These are phyloP conservation scores for Fusarium staphyleae DNA, from an alignment of 2,329 filamentous ascomycete genomes.

Conservation along the genomic window DNA sequence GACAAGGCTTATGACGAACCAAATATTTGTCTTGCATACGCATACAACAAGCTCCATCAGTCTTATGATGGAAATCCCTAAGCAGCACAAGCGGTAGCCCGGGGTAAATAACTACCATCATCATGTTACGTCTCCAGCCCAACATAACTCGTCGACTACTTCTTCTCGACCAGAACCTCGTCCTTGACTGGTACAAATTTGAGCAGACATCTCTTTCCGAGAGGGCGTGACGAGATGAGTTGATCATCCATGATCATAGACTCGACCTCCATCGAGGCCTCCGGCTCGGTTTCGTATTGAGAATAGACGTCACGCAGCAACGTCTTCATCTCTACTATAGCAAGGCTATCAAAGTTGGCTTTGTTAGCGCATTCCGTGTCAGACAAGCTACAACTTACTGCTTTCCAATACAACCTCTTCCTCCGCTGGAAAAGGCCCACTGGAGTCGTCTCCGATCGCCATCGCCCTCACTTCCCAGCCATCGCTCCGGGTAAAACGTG, in stretches of 20 bases:
- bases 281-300: constrained; percentile 61
- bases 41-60: too few species aligned
- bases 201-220: constrained; percentile 65
- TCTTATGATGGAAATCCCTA: too few species aligned
- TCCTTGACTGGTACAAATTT: constrained; percentile 51
- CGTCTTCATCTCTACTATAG: constrained; percentile 72
- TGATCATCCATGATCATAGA: constrained; percentile 72
- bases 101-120: not conserved
- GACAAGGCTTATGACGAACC: too few species aligned
- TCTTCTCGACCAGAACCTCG: not conserved
- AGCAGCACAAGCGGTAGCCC: too few species aligned
- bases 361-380: not conserved
- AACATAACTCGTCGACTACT: not conserved
- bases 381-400: constrained; percentile 59
- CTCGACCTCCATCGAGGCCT: constrained; percentile 59
- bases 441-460: constrained; percentile 69
- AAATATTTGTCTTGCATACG: too few species aligned
- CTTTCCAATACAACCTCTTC: constrained; percentile 70
- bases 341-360: constrained; percentile 51
- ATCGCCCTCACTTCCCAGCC: constrained; percentile 78
- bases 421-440: constrained; percentile 72
- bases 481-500: constrained; percentile 79
- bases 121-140: not conserved
- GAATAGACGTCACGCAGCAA: constrained; percentile 69
- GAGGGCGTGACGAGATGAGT: constrained; percentile 69